phyloP scores from a whole-genome alignment of 2,329 filamentous ascomycete genomes.

The Calonectria montana region DNA sequence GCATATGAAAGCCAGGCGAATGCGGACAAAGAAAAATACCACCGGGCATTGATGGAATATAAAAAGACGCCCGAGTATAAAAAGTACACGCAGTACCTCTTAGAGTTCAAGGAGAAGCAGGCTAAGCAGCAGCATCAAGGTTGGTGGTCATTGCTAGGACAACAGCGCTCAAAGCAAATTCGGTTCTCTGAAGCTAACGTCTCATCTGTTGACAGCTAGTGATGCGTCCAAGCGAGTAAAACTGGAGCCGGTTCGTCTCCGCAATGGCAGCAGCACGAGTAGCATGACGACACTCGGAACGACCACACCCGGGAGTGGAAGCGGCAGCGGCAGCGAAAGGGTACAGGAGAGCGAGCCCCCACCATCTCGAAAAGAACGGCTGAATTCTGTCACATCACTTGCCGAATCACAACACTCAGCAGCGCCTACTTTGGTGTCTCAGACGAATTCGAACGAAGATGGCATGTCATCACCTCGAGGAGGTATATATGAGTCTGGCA shows the following conservation, averaged over 20 bases:
- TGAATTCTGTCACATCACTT: conserved; percentile 60
- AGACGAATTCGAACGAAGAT: conserved; percentile 56
- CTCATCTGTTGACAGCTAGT: conserved; percentile 29
- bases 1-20: conserved; percentile 79
- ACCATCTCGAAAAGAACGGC: conserved; percentile 57
- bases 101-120: conserved; percentile 83
- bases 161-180: neutral
- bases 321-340: conserved; percentile 61
- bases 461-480: conserved; percentile 55
- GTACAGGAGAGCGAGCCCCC: conserved; percentile 61
- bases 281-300: conserved; percentile 52
- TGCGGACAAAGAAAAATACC: conserved; percentile 80
- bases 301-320: conserved; percentile 43
- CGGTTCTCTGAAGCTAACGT: conserved; percentile 16
- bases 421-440: conserved; percentile 48
- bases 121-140: conserved; percentile 66
- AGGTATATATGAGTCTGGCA: conserved; percentile 49
- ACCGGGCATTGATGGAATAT: conserved; percentile 77
- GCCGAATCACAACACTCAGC: conserved; percentile 58
- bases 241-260: conserved; percentile 52
- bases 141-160: conserved; percentile 44
- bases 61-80: conserved; percentile 80
- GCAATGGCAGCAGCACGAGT: conserved; percentile 54
- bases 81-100: conserved; percentile 77
- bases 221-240: conserved; percentile 63